Conservation (phyloP, 345 rosid genomes). For the Lepidium didymum region DNA sequence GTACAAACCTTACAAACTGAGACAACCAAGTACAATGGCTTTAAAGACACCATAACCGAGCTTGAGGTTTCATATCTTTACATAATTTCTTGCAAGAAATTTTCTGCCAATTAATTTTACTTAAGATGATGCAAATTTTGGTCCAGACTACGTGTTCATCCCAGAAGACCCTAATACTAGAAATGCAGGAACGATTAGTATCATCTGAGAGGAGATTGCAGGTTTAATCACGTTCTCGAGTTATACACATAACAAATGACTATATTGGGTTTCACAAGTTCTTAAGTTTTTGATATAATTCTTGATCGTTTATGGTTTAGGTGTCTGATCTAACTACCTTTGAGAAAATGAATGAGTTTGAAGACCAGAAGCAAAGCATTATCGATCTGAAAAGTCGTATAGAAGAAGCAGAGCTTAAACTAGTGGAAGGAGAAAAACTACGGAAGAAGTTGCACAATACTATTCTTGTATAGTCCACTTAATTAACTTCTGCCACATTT, state of each 20-base stretch:
- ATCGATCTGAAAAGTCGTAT: conserved; percentile 54
- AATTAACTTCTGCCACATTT: background rate
- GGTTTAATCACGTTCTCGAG: conserved; percentile 33
- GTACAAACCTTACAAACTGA: conserved; percentile 46
- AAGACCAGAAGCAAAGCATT: conserved; percentile 62
- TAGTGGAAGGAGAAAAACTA: conserved; percentile 84
- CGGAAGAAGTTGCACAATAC: conserved; percentile 94
- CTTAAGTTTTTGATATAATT: background rate
- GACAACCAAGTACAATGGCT: conserved; percentile 56
- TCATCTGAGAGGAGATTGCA: conserved; percentile 58
- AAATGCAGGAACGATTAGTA: conserved; percentile 57
- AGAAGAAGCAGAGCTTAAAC: conserved; percentile 83
- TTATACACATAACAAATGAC: background rate
- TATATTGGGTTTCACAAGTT: background rate
- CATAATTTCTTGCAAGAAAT: background rate
- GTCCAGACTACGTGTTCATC: conserved; percentile 59
- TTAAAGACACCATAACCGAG: conserved; percentile 57
- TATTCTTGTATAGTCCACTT: conserved; percentile 35
- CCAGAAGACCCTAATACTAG: conserved; percentile 58
- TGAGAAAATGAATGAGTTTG: conserved; percentile 70
- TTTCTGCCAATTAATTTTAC: background rate
- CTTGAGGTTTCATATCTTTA: conserved; percentile 50
- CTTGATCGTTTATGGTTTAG: conserved; percentile 32
- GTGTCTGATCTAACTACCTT: conserved; percentile 63
- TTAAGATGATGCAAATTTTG: conserved; percentile 16